Evolutionary conservation across 163 green algal genomes (phyloP), one percentile per base, ranked within the genome.

Genomic region (Prototheca cutis): DNA sequence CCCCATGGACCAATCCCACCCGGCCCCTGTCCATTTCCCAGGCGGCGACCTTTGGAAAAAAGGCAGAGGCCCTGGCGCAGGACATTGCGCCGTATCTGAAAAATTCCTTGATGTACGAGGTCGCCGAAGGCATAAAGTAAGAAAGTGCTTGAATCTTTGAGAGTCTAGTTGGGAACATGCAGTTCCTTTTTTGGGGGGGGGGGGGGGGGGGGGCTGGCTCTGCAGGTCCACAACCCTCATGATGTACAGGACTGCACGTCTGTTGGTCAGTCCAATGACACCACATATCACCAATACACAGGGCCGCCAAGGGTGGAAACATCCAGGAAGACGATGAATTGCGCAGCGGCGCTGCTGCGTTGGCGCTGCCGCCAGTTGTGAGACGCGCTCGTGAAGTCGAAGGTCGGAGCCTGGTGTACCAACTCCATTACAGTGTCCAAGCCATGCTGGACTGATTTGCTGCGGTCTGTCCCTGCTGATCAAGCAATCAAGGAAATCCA

Each of bases 351-450:
- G 21, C 49, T 32, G 21, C 8, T 27, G 42, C 49, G 49, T 13
- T 33, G 8, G 10, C 49, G 17, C 52, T 58, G 52, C 52, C 52
- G 29, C 52, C 52, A 10, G 27, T 7, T 13, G 19, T 58, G 17
- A 42, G 28, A 5, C 23, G 7, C 7, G 18, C 21, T 8, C 8
- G n/a, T n/a, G n/a, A 23, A 6, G 52, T 10, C 6, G 29, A 40
- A 4, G 52, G 52, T 4, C 29, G 13, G 7, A 13, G 13, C 52
- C 30, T 45, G 4, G 15, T 40, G 4, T 58, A 45, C 52, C 52
- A 58, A 30, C 52, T 58, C 13, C 18, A 28, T 21, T 58, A 58
- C 52, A 58, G 52, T 30, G 17, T 58, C 18, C 52, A 58, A 23
- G 28, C 52, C 17, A 19, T 54, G 24, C n/a, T 18, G 23, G 24